phyloP scores from a whole-genome alignment of 768 basidiomycete genomes.

The Xanthoconium purpureum region DNA sequence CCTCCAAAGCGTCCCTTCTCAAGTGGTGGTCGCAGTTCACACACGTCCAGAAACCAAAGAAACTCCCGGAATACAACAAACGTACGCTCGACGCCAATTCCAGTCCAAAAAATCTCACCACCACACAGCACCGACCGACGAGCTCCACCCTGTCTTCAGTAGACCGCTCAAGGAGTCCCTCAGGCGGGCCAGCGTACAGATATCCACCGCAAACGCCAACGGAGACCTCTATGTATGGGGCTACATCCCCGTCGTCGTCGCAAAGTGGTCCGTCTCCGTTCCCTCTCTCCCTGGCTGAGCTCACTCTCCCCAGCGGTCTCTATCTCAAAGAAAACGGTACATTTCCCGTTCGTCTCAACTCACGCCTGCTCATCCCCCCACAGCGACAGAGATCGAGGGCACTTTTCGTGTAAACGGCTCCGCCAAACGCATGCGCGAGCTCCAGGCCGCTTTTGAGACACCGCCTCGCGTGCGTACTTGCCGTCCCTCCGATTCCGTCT shows the following conservation, averaged over 20 bases:
- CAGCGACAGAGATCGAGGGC: slow-evolving; percentile 88
- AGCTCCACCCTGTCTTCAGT: slow-evolving; percentile 69
- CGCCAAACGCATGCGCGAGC: slow-evolving; percentile 90
- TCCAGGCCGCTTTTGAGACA: slow-evolving; percentile 86
- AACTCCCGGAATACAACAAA: slow-evolving; percentile 43
- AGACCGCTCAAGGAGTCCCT: slow-evolving; percentile 82
- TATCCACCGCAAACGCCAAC: slow-evolving; percentile 80
- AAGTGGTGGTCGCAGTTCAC: slow-evolving; percentile 84
- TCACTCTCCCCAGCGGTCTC: slow-evolving; percentile 57
- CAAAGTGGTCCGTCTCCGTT: slow-evolving; percentile 75
- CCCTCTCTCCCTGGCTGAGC: neutral
- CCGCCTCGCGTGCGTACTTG: slow-evolving; percentile 68
- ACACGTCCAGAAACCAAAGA: slow-evolving; percentile 60
- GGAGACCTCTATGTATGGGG: slow-evolving; percentile 91
- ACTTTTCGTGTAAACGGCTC: slow-evolving; percentile 97
- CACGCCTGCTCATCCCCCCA: neutral
- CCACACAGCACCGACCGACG: slow-evolving; percentile 28
- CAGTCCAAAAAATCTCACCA: neutral
- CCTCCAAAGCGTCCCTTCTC: slow-evolving; percentile 60
- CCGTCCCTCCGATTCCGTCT: neutral
- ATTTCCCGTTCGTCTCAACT: slow-evolving; percentile 7
- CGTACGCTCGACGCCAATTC: slow-evolving; percentile 31
- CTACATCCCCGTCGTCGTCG: slow-evolving; percentile 94
- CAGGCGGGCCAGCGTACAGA: slow-evolving; percentile 86
- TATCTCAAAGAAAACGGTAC: slow-evolving; percentile 92